Percentiles rank a stretch among this genome's conserved stretches.
Conservation (phyloP, 2,329 filamentous ascomycete genomes). For the Penicillium sp. region DNA sequence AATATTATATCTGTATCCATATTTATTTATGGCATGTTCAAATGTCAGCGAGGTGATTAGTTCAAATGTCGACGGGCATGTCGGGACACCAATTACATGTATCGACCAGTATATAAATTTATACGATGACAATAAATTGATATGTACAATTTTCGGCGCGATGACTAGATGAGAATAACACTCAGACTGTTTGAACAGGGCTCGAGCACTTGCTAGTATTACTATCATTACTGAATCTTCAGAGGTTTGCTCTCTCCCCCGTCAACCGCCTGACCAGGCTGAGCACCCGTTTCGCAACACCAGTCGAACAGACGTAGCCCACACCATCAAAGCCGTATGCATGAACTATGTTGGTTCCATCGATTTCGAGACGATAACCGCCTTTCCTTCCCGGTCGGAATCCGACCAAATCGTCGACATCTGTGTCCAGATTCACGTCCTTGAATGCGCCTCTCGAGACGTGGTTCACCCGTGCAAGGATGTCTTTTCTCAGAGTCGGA, state of each 20-base stretch:
- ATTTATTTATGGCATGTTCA: no score
- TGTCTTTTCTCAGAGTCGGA: background rate
- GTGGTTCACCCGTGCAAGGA: background rate
- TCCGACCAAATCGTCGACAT: background rate
- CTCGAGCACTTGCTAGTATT: no score
- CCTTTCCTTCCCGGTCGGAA: background rate
- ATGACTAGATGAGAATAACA: no score
- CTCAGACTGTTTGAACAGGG: no score
- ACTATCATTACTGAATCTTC: background rate
- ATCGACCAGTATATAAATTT: no score
- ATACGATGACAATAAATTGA: no score
- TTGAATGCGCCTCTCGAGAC: background rate
- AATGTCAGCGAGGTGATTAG: no score
- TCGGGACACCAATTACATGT: no score
- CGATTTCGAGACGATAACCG: background rate
- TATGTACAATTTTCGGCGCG: no score
- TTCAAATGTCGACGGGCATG: no score
- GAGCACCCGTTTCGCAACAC: background rate
- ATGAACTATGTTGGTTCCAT: background rate
- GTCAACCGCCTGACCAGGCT: background rate
- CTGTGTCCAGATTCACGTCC: background rate
- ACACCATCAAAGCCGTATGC: background rate
- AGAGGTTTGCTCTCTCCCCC: background rate
- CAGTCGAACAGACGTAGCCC: background rate
- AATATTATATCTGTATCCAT: no score